Base-by-base conservation (phyloP, 2,329 filamentous ascomycete species). In the Exserohilum rostratum region DNA sequence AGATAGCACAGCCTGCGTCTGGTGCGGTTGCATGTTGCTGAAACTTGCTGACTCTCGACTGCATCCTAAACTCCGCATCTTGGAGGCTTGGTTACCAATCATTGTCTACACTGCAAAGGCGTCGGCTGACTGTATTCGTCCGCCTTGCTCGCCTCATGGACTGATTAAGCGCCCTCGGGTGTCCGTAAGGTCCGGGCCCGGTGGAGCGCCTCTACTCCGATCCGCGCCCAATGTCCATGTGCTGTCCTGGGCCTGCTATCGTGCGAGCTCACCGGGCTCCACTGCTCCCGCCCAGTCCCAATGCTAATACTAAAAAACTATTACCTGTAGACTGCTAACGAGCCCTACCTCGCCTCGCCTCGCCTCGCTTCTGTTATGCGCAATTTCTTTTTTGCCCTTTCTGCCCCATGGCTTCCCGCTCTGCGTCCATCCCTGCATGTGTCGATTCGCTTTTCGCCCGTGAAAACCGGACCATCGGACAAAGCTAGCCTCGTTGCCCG, bases 81-180 rank as follows among this genome's bases (percentile, higher is more conserved):
- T 33, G 39, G 44, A 38, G 27, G 20, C 27, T 38, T 9, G 29
- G 29, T 53, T 48, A 53, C 50, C 46, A 53, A 53, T 53, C 50
- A 37, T 25, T 20, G 29, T 29, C 22, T 20, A 20, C 39, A 25
- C 22, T 5, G 22, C 17, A 34, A 40, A 50, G 37, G 46, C 51
- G 46, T 35, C 48, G 53, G 40, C 47, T 56, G 49, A 57, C 57
- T 55, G 56, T 58, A 33, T 40, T 50, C 27, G 22, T 25, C 22
- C 22, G 22, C 22, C 22, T 25, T 25, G 22, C 22, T 25, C 40
- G 33, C 40, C 22, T 25, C 25, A 51, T 52, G 25, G 57, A 57
- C 57, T 53, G 57, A 55, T 47, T 65, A 62, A 51, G 51, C 65
- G 62, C 65, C 64, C 35, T 55, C 65, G 65, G 65, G 53, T 59